phyloP scores from a whole-genome alignment of 2,329 filamentous ascomycete genomes.

The Didymella sp. region DNA sequence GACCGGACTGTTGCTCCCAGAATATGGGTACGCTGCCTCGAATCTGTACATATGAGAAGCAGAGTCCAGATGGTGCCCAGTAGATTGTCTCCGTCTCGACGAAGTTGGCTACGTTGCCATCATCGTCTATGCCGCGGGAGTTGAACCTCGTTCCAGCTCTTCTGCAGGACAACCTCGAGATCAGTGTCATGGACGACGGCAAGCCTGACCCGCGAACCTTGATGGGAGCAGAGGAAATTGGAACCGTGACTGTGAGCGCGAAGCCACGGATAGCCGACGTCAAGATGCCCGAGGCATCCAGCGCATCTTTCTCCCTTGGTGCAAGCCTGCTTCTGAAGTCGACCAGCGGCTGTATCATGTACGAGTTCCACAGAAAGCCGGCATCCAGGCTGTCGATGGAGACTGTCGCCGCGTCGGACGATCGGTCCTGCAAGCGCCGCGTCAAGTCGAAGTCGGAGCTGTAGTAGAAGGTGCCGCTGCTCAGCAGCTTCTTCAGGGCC shows the following conservation, averaged over 20 bases:
- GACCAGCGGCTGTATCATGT: slow-evolving; percentile 94
- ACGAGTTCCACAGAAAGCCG: slow-evolving; percentile 96
- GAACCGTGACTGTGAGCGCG: slow-evolving; percentile 84
- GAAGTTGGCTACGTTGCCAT: slow-evolving; percentile 97
- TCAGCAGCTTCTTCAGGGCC: slow-evolving; percentile 87
- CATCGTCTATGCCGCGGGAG: slow-evolving; percentile 94
- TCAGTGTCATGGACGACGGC: slow-evolving; percentile 84
- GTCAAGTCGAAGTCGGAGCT: slow-evolving; percentile 98
- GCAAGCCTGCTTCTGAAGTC: slow-evolving; percentile 85
- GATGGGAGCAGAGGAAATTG: slow-evolving; percentile 75
- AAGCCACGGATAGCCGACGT: slow-evolving; percentile 96
- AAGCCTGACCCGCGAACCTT: slow-evolving; percentile 70
- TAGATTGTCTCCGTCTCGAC: slow-evolving; percentile 97
- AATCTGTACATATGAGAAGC: slow-evolving; percentile 93
- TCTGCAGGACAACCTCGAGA: slow-evolving; percentile 88
- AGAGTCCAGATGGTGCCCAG: slow-evolving; percentile 76
- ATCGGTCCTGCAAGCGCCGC: slow-evolving; percentile 87
- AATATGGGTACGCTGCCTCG: slow-evolving; percentile 94
- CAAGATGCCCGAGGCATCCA: slow-evolving; percentile 87
- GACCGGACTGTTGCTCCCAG: slow-evolving; percentile 91
- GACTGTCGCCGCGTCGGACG: slow-evolving; percentile 77
- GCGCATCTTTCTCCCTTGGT: slow-evolving; percentile 72
- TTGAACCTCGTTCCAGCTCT: slow-evolving; percentile 96
- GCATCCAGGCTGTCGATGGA: slow-evolving; percentile 93
- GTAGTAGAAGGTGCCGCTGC: slow-evolving; percentile 96